Base-by-base conservation (phyloP, 441 rosid genomes). In the Macaranga tanarius region DNA sequence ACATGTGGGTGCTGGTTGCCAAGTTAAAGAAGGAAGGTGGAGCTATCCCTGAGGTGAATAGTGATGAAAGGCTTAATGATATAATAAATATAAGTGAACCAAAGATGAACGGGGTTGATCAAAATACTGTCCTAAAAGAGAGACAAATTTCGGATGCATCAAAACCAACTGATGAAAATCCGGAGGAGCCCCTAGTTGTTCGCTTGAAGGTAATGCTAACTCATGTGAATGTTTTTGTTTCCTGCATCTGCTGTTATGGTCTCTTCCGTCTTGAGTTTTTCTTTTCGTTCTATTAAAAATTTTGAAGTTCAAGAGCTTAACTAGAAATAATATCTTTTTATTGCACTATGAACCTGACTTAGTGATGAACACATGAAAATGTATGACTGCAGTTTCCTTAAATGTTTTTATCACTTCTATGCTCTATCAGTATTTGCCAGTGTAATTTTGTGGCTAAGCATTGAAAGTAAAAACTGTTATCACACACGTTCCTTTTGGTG, bases 1-100 rank as follows among this genome's bases (percentile, higher is more conserved):
- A 92, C 79, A 96, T 96, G 99, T 93, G 99, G 98, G 96, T 96
- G 51, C 97, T 96, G 82, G 99, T 96, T 78, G 97, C 99, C 54
- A 92, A 89, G 85, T 81, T 96, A 73, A 96, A 96, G 93, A 96
- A 89, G 80, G 93, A 86, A 0, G 91, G 86, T 55, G 92, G 88
- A 62, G 83, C 77, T 34, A 67, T 81, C 72, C 81, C 88, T 2
- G 90, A 85, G 79, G 62, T 79, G 77, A 86, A 77, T 73, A 62
- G 67, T 10, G 84, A 79, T 62, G 86, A 80, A 84, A 84, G 86
- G 69, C 76, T 47, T 25, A 62, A 47, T 72, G 80, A 75, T 47
- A 81, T 75, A 28, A 70, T 72, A 23, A 81, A 79, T 76, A 61
- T 65, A 40, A 71, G 67, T 73, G 83, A 80, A 63, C 75, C 64